A percentile compares a stretch with the other conserved stretches of the same genome.
phyloP scores from a whole-genome alignment of 306 rosid genomes.

The Bauhinia variegata region DNA sequence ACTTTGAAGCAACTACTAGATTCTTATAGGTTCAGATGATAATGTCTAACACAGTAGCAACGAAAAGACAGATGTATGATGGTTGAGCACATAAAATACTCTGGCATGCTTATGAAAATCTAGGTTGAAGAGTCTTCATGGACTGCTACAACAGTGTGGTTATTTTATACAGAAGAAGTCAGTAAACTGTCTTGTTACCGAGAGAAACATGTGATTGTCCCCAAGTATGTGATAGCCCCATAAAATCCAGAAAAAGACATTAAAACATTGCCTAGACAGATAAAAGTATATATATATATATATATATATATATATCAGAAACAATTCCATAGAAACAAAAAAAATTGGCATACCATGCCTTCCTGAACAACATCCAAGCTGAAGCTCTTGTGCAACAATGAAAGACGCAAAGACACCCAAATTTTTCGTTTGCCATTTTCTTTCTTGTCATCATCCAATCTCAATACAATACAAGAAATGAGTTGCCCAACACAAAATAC shows the following conservation, averaged over 20 bases:
- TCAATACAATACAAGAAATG: constrained; percentile 79
- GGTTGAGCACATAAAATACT: constrained; percentile 9
- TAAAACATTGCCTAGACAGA: constrained; percentile 10
- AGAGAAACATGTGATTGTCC: constrained; percentile 2
- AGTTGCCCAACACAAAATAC: constrained; percentile 73
- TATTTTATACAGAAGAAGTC: constrained; percentile 17
- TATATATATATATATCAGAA: no score
- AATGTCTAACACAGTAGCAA: not conserved
- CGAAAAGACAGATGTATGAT: not conserved
- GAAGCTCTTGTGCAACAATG: constrained; percentile 75
- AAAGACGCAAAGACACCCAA: constrained; percentile 93
- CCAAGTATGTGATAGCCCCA: not conserved
- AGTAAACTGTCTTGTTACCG: not conserved
- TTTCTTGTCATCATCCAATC: constrained; percentile 75
- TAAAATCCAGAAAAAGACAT: constrained; percentile 4
- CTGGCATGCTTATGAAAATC: constrained; percentile 21
- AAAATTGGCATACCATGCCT: constrained; percentile 77
- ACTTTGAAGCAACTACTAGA: constrained; percentile 4
- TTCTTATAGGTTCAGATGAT: constrained; percentile 1
- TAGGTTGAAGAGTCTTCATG: constrained; percentile 5
- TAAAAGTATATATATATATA: no score
- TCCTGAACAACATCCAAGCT: constrained; percentile 75
- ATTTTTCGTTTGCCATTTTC: constrained; percentile 80
- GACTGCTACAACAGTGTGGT: constrained; percentile 18
- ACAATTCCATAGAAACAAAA: not conserved